These are phyloP conservation scores for Exserohilum rostratum DNA, from an alignment of 2,329 filamentous ascomycete genomes.

Conservation along the genomic window DNA sequence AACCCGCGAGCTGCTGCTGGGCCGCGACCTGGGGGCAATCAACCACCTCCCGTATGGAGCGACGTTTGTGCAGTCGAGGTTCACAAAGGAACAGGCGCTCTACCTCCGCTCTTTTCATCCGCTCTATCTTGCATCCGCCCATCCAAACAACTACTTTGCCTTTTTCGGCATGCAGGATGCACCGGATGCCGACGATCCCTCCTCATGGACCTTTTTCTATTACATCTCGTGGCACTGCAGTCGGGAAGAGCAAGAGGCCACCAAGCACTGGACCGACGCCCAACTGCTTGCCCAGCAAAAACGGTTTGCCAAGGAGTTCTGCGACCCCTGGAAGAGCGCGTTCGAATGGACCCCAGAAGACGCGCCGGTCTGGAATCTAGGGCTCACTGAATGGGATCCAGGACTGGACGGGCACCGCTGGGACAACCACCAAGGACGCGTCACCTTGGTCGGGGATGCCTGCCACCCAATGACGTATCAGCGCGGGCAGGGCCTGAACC, in stretches of 20 bases:
- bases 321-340: conserved; percentile 54
- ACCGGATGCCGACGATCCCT: conserved; percentile 45
- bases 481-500: conserved; percentile 58
- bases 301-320: conserved; percentile 47
- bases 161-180: conserved; percentile 56
- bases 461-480: conserved; percentile 53
- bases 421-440: conserved; percentile 43
- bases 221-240: conserved; percentile 55
- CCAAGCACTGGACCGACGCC: conserved; percentile 42
- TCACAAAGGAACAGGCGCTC: conserved; percentile 51
- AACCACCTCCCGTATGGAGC: conserved; percentile 53
- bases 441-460: conserved; percentile 50
- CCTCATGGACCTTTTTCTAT: conserved; percentile 55
- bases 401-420: conserved; percentile 36
- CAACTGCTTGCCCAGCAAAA: conserved; percentile 51
- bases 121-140: conserved; percentile 51
- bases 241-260: conserved; percentile 51
- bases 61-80: conserved; percentile 54
- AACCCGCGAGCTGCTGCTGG: conserved; percentile 38
- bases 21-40: conserved; percentile 34
- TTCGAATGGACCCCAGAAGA: conserved; percentile 45
- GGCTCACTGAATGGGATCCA: conserved; percentile 47
- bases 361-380: conserved; percentile 41
- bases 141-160: conserved; percentile 53
- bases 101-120: conserved; percentile 54